These are phyloP conservation scores for Physcomitrium patens DNA, from an alignment of 225 moss, liverwort and hornwort genomes.

Conservation along the genomic window DNA sequence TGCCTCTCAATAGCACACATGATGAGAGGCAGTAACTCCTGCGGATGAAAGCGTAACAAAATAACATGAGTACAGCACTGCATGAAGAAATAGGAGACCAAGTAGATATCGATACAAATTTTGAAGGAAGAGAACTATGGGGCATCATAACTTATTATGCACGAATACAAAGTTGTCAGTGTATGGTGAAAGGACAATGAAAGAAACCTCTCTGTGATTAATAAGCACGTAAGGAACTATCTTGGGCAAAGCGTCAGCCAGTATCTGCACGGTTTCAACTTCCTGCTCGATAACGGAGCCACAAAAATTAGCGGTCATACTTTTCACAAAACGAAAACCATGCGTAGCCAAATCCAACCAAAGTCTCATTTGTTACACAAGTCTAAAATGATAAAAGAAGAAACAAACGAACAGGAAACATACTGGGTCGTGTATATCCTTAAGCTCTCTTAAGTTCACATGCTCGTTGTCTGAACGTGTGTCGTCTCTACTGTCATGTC, in stretches of 20 bases:
- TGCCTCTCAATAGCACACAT: slow-evolving; percentile 99
- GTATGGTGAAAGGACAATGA: slow-evolving; percentile 14
- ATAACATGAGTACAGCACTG: slow-evolving; percentile 23
- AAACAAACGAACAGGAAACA: slow-evolving; percentile 26
- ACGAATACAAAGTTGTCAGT: slow-evolving; percentile 4
- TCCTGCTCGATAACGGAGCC: slow-evolving; percentile 50
- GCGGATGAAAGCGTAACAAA: slow-evolving; percentile 17
- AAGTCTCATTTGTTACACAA: slow-evolving; percentile 6
- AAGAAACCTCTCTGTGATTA: slow-evolving; percentile 91
- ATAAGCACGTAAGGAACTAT: slow-evolving; percentile 98
- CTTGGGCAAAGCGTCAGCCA: slow-evolving; percentile 91
- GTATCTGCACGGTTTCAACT: slow-evolving; percentile 81
- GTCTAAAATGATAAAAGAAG: slow-evolving; percentile 15
- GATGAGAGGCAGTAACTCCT: slow-evolving; percentile 94
- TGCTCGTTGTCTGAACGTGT: slow-evolving; percentile 31
- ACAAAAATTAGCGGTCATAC: slow-evolving; percentile 30
- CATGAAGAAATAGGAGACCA: neutral
- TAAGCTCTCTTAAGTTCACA: slow-evolving; percentile 34
- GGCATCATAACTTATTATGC: neutral
- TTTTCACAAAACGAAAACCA: slow-evolving; percentile 22
- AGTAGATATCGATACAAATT: slow-evolving; percentile 5
- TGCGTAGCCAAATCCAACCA: slow-evolving; percentile 14
- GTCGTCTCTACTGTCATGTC: slow-evolving; percentile 40
- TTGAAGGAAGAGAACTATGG: slow-evolving; percentile 4
- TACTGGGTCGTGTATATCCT: slow-evolving; percentile 46